These are phyloP conservation scores for Fulvia fulva DNA, from an alignment of 2,329 filamentous ascomycete species.

Conservation along the genomic window DNA sequence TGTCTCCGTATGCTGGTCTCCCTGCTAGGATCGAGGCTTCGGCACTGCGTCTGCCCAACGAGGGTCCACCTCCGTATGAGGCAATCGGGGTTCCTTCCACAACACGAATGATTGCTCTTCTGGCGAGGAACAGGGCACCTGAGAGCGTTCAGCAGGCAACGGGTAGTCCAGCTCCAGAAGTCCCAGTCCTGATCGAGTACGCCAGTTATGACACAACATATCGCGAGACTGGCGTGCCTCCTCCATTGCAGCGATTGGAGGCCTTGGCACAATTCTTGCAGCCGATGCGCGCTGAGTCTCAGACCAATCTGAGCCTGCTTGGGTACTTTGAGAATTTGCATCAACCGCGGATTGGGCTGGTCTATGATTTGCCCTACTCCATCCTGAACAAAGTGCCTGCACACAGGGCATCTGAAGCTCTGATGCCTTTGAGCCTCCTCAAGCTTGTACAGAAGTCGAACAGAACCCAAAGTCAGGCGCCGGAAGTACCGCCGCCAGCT, in stretches of 20 bases:
- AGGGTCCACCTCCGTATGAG: conserved; percentile 49
- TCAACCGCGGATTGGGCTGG: conserved; percentile 64
- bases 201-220: conserved; percentile 50
- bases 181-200: conserved; percentile 68
- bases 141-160: conserved; percentile 35
- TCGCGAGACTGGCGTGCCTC: conserved; percentile 44
- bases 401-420: conserved; percentile 34
- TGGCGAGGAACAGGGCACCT: conserved; percentile 29
- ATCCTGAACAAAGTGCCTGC: conserved; percentile 40
- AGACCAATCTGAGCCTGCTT: conserved; percentile 53
- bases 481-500: conserved; percentile 51
- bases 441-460: conserved; percentile 46
- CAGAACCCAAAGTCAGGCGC: conserved; percentile 39
- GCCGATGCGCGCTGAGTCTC: conserved; percentile 32
- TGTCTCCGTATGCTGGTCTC: conserved; percentile 35
- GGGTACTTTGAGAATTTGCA: conserved; percentile 73
- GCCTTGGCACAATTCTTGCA: conserved; percentile 32
- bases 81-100: conserved; percentile 42
- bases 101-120: conserved; percentile 44
- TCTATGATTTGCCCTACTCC: conserved; percentile 66
- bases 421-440: conserved; percentile 43
- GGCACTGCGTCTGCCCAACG: conserved; percentile 42
- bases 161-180: conserved; percentile 30
- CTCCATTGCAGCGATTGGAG: conserved; percentile 45
- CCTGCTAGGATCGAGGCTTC: conserved; percentile 43